These are phyloP conservation scores for Solanum hybrid DNA, from an alignment of 305 asterid species.

Conservation along the genomic window DNA sequence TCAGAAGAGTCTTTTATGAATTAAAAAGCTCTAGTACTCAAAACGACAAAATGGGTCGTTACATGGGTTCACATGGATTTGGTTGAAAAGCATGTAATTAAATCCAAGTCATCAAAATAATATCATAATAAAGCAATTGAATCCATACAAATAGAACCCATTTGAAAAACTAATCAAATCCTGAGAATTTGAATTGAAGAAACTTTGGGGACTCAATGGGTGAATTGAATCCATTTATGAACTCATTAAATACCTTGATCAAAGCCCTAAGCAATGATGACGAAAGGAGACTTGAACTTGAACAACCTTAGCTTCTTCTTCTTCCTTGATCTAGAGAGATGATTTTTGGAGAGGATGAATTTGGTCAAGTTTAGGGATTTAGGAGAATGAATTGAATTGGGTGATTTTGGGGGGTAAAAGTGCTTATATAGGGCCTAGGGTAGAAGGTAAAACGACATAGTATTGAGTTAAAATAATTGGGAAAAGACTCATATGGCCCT, in stretches of 20 bases:
- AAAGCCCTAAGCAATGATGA: background rate
- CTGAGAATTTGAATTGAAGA: background rate
- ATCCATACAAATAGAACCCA: background rate
- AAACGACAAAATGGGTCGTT: no score
- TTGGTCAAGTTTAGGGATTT: background rate
- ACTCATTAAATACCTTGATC: background rate
- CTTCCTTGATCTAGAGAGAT: background rate
- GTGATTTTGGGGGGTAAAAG: background rate
- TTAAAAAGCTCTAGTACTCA: no score
- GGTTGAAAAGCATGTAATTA: background rate
- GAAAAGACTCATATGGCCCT: background rate
- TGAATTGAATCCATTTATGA: background rate
- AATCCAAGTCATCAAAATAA: no score
- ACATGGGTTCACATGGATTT: background rate
- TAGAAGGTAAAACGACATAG: no score
- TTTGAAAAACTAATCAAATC: background rate
- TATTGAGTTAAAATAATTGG: background rate
- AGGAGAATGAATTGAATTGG: background rate
- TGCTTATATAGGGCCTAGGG: background rate
- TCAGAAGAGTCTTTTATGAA: background rate
- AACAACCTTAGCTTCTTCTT: background rate
- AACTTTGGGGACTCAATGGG: no score
- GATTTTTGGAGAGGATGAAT: background rate
- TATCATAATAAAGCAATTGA: background rate
- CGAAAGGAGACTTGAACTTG: background rate